Evolutionary conservation across 495 filamentous ascomycete genomes (phyloP).

Genomic region (Trichoderma orchidacearum): DNA sequence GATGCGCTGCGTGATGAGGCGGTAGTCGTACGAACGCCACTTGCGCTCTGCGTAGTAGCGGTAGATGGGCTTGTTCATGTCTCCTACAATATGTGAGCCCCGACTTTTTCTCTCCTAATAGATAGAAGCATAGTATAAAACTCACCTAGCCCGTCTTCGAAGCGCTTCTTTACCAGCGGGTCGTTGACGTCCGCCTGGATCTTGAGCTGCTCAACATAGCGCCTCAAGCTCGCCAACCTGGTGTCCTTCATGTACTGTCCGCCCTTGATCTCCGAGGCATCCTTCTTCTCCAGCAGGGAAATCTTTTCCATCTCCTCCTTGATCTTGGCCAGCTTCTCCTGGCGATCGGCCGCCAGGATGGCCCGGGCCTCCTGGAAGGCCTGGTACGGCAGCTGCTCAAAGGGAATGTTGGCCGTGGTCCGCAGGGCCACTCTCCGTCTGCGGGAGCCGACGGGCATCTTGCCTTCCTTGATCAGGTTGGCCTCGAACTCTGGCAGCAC

Average conservation of each 20-base stretch:
- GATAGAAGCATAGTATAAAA: neutral
- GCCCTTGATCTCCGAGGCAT: constrained; percentile 41
- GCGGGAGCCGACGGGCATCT: constrained; percentile 60
- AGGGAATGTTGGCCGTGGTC: constrained; percentile 59
- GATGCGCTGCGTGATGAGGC: constrained; percentile 75
- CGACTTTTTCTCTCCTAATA: too few relatives aligned
- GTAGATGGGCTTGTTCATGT: constrained; percentile 96
- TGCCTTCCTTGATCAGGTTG: constrained; percentile 40
- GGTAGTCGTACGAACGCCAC: constrained; percentile 62
- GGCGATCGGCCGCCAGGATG: constrained; percentile 63
- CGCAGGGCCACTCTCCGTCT: constrained; percentile 69
- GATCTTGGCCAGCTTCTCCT: constrained; percentile 63
- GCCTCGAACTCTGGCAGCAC: constrained; percentile 40
- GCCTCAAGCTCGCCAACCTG: constrained; percentile 53
- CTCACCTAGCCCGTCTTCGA: constrained; percentile 84
- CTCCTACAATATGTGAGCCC: constrained; percentile 40
- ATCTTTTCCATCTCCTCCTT: constrained; percentile 45
- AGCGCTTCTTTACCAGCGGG: constrained; percentile 82
- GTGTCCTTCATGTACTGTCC: constrained; percentile 49
- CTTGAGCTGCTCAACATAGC: constrained; percentile 68
- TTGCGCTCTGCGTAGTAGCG: constrained; percentile 73
- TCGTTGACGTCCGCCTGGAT: constrained; percentile 92
- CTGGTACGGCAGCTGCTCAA: constrained; percentile 88
- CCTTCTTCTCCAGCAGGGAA: constrained; percentile 39
- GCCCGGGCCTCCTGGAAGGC: constrained; percentile 93